Percentiles rank a stretch among this genome's conserved stretches.
Evolutionary conservation across 345 rosid genomes (phyloP).

Genomic region (Angophora floribunda): DNA sequence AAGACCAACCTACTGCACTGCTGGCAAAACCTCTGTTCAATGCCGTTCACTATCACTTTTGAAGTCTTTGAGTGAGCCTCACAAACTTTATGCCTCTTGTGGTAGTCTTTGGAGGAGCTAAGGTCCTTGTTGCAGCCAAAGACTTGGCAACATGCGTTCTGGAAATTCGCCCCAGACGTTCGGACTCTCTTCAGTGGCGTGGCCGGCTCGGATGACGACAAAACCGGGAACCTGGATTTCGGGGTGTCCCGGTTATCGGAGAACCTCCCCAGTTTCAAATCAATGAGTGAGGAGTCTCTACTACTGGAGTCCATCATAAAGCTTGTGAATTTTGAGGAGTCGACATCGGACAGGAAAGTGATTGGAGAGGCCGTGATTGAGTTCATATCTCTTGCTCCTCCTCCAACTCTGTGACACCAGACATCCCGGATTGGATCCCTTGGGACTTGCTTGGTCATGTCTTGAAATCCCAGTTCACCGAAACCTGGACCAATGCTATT

Average conservation of each 20-base stretch:
- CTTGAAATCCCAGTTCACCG: conserved; percentile 23
- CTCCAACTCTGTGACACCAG: conserved; percentile 1
- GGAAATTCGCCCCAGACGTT: conserved; percentile 6
- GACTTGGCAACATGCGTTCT: conserved; percentile 53
- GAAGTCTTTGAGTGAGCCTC: conserved; percentile 71
- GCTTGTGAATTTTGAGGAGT: conserved; percentile 26
- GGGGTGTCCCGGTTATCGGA: neutral
- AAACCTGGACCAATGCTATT: conserved; percentile 2
- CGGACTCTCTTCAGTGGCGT: conserved; percentile 23
- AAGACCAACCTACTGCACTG: conserved; percentile 78
- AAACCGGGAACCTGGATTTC: neutral
- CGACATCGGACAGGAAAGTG: conserved; percentile 8
- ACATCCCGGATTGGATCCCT: conserved; percentile 7
- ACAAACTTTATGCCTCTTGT: conserved; percentile 80
- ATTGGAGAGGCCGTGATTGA: neutral
- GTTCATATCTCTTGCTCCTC: conserved; percentile 3
- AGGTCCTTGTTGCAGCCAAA: conserved; percentile 70
- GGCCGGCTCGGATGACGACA: conserved; percentile 13
- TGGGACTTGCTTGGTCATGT: conserved; percentile 8
- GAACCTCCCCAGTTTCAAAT: conserved; percentile 8
- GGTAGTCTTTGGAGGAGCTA: conserved; percentile 62
- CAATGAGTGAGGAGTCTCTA: conserved; percentile 18
- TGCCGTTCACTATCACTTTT: conserved; percentile 50
- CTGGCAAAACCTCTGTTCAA: conserved; percentile 82
- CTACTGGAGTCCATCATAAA: conserved; percentile 16